Conservation (phyloP, 768 basidiomycete species). For the Psilocybe cubensis region DNA sequence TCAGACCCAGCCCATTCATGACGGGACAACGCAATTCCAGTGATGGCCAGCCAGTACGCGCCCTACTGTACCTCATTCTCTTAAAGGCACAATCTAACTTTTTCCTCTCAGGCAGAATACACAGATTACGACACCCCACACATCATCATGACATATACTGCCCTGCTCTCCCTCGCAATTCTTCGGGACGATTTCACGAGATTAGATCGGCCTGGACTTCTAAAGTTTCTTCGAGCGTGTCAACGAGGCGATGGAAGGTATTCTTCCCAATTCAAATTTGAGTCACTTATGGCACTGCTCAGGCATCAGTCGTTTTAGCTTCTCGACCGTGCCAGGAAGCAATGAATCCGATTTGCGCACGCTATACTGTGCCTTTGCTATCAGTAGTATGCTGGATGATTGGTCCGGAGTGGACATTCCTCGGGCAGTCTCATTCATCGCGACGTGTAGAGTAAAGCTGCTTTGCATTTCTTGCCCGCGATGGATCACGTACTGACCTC, state of each 20-base stretch:
- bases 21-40: conserved; percentile 28
- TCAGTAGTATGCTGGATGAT: conserved; percentile 78
- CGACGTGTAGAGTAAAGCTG: conserved; percentile 67
- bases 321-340: conserved; percentile 67
- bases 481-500: conserved; percentile 9
- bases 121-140: conserved; percentile 72
- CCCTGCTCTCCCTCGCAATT: conserved; percentile 80
- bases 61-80: background rate
- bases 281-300: background rate
- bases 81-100: background rate
- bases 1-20: conserved; percentile 78
- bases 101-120: conserved; percentile 33
- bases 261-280: conserved; percentile 12
- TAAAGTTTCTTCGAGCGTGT: conserved; percentile 67
- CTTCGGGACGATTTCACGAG: conserved; percentile 82
- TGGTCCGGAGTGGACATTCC: conserved; percentile 75
- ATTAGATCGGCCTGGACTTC: conserved; percentile 72
- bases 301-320: conserved; percentile 43
- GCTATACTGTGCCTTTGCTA: conserved; percentile 85
- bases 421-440: conserved; percentile 65
- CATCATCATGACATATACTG: conserved; percentile 94
- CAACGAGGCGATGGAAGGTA: conserved; percentile 88
- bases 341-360: conserved; percentile 83
- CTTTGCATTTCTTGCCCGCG: background rate
- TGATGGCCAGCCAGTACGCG: conserved; percentile 15